phyloP scores from a whole-genome alignment of 2,329 filamentous ascomycete species.

The Epichloe glyceriae region DNA sequence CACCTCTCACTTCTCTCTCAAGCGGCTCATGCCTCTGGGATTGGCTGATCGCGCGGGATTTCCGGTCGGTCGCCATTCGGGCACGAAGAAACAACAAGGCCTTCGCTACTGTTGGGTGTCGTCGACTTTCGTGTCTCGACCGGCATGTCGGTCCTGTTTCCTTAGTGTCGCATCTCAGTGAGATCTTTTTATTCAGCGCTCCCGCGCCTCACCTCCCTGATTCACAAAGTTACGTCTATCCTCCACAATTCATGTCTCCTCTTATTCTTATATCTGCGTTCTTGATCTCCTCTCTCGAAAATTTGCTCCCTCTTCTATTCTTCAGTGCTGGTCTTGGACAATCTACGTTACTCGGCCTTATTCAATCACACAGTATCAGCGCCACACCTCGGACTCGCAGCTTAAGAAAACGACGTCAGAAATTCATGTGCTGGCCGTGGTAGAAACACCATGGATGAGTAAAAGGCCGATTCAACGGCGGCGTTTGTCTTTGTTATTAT shows the following conservation, averaged over 20 bases:
- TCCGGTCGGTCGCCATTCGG: not conserved
- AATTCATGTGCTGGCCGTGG: not conserved
- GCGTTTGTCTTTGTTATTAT: not conserved
- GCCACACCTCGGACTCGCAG: not conserved
- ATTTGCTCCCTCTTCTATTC: not conserved
- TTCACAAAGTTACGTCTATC: not conserved
- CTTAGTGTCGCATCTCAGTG: not conserved
- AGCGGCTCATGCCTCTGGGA: not conserved
- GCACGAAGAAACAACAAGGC: not conserved
- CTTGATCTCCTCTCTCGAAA: not conserved
- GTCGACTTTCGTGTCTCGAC: not conserved
- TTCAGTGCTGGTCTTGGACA: not conserved
- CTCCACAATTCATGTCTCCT: slow-evolving; percentile 1
- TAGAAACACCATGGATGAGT: not conserved
- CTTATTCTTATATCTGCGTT: not conserved
- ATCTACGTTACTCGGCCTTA: not conserved
- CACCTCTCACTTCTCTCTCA: not conserved
- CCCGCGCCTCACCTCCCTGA: not conserved
- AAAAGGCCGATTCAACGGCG: not conserved
- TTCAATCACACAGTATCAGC: not conserved
- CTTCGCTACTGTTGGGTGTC: not conserved
- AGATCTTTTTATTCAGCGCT: not conserved
- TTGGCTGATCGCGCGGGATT: not conserved
- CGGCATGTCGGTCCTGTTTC: not conserved
- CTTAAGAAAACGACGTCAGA: not conserved